These are phyloP conservation scores for Rhodamnia rubescens DNA, from an alignment of 345 rosid genomes.

Conservation along the genomic window DNA sequence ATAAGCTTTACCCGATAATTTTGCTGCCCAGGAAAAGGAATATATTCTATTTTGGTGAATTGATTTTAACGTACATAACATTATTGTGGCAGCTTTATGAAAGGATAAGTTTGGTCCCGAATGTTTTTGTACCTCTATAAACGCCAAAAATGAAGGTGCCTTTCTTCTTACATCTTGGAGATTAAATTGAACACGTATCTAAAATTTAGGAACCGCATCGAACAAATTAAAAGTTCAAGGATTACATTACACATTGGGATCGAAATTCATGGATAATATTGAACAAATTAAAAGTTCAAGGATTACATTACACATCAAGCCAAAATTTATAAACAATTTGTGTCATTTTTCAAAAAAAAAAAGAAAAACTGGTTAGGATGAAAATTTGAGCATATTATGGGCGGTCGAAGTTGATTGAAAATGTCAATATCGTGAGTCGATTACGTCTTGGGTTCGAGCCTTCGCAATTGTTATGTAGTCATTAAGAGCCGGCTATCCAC, in stretches of 20 bases:
- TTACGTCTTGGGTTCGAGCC: neutral
- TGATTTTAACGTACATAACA: neutral
- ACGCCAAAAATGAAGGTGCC: neutral
- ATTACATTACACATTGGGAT: too few relatives aligned
- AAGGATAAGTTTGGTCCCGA: neutral
- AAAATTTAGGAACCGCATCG: too few relatives aligned
- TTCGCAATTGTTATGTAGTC: neutral
- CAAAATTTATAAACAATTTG: too few relatives aligned
- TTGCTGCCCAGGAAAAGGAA: neutral
- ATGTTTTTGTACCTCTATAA: neutral
- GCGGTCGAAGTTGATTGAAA: neutral
- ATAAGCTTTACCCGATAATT: neutral
- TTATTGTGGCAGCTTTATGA: neutral
- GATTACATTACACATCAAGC: too few relatives aligned
- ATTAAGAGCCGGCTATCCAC: neutral
- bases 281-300: too few relatives aligned
- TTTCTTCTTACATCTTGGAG: neutral
- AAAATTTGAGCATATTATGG: neutral
- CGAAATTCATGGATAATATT: too few relatives aligned
- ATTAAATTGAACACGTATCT: too few relatives aligned
- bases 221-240: too few relatives aligned
- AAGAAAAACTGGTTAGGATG: neutral
- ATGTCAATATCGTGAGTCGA: neutral
- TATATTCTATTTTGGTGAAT: neutral
- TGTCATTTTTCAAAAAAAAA: neutral